phyloP scores from a whole-genome alignment of 202 grass and related monocot species.

The Miscanthus sacchariflorus region DNA sequence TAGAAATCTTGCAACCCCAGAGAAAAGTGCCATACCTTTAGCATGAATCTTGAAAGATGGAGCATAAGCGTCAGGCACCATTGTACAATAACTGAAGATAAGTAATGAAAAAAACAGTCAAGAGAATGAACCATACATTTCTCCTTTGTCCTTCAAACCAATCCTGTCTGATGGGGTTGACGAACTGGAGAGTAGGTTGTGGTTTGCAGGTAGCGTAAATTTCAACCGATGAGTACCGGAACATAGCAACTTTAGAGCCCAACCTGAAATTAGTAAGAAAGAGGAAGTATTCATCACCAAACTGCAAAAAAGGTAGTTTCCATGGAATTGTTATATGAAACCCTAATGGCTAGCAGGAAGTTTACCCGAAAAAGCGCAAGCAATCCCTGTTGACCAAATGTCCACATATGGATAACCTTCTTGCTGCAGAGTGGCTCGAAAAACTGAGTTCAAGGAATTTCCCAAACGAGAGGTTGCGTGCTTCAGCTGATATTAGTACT shows the following conservation, averaged over 20 bases:
- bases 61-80: conserved; percentile 38
- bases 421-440: conserved; percentile 86
- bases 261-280: conserved; percentile 64
- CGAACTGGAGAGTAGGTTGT: conserved; percentile 73
- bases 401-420: conserved; percentile 94
- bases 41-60: conserved; percentile 68
- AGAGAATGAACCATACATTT: conserved; percentile 61
- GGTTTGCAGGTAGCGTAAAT: conserved; percentile 95
- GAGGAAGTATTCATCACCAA: conserved; percentile 23
- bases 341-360: neutral
- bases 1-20: conserved; percentile 66
- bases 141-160: conserved; percentile 75
- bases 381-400: conserved; percentile 95
- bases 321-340: conserved; percentile 22
- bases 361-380: conserved; percentile 96
- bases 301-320: conserved; percentile 16
- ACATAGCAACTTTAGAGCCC: conserved; percentile 95
- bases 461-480: conserved; percentile 89
- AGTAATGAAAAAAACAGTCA: conserved; percentile 23
- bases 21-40: conserved; percentile 71
- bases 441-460: conserved; percentile 99
- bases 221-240: conserved; percentile 92
- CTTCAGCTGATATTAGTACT: conserved; percentile 85
- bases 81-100: conserved; percentile 37
- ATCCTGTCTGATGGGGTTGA: conserved; percentile 69